Base-by-base conservation (phyloP, 2,329 filamentous ascomycete species). In the Colletotrichum brevisporum region DNA sequence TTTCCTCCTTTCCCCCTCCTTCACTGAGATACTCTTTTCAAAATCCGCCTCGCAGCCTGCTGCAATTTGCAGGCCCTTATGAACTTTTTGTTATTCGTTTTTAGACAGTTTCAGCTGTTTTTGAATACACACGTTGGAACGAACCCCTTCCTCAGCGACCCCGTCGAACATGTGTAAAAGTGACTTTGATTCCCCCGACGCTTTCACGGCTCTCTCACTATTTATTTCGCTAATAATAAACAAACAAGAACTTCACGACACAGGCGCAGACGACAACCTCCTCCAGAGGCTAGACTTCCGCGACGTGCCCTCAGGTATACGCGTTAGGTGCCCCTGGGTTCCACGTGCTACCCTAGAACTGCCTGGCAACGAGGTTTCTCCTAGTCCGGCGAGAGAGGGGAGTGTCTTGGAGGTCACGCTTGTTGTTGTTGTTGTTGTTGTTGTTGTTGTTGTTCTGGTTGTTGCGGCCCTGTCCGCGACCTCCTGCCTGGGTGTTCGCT, bases 361-460 rank as follows among this genome's bases (percentile, higher is more conserved):
- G 56, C 16, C 41, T 43, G 52, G 60, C 36, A 26, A 13, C 63
- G 18, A 52, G 45, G 39, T 64, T 55, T 15, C 64, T 57, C 47
- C 60, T 63, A 16, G 47, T 52, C 12, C 53, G 27, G 60, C 52
- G 60, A 26, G 45, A 36, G 54, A 43, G 59, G 53, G 53, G 24
- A 26, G 31, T n/a, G 18, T 36, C 18, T 9, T 24, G 21, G 39
- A 26, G 10, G 24, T 63, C 61, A 5, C 65, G 65, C 54, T 65
- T 68, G 31, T 59, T 59, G 27, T 68, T 68, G 31, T 47, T 57
- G 24, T 55, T 53, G 50, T 57, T 67, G 50, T 62, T 50, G 27
- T 68, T 68, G 31, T 52, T 63, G 36, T 55, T 59, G 48, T 57
- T 67, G 50, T 62, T 50, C 50, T 62, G 59, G 26, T 27, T 47